Conservation (phyloP, 768 basidiomycete genomes). For the Suillus placidus region DNA sequence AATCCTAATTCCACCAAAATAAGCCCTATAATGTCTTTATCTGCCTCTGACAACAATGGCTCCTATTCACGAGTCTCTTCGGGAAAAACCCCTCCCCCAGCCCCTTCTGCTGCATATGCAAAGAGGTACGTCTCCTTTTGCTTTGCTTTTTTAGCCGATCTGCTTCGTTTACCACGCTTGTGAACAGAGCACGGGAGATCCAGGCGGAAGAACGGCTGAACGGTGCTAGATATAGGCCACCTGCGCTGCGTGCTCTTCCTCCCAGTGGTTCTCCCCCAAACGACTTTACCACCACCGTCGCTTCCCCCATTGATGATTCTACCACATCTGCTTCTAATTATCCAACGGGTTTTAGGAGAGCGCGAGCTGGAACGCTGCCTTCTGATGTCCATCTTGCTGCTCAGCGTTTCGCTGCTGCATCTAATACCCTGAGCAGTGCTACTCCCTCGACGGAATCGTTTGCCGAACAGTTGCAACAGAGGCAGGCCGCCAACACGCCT, state of each 20-base stretch:
- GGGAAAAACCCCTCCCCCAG: constrained; percentile 89
- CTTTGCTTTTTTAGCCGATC: constrained; percentile 16
- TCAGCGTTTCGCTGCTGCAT: constrained; percentile 75
- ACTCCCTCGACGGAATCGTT: constrained; percentile 52
- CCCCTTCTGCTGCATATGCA: constrained; percentile 86
- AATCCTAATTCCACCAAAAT: constrained; percentile 77
- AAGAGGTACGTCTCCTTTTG: constrained; percentile 62
- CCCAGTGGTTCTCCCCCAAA: constrained; percentile 75
- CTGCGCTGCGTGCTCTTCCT: constrained; percentile 70
- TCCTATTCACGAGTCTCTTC: constrained; percentile 82
- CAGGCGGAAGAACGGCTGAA: constrained; percentile 73
- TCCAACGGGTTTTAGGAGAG: constrained; percentile 88
- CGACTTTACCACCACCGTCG: constrained; percentile 60
- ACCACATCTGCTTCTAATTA: constrained; percentile 72
- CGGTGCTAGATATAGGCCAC: constrained; percentile 72
- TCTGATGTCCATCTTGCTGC: constrained; percentile 91
- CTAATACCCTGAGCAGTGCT: constrained; percentile 55
- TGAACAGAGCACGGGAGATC: constrained; percentile 77
- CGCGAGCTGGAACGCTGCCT: constrained; percentile 96
- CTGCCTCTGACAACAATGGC: constrained; percentile 78
- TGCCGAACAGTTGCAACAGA: constrained; percentile 47
- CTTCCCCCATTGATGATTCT: constrained; percentile 59
- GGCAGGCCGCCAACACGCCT: constrained; percentile 39
- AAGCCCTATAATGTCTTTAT: constrained; percentile 88
- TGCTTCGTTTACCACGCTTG: constrained; percentile 18